Conservation (phyloP, 441 rosid genomes). For the Populus hybrid region DNA sequence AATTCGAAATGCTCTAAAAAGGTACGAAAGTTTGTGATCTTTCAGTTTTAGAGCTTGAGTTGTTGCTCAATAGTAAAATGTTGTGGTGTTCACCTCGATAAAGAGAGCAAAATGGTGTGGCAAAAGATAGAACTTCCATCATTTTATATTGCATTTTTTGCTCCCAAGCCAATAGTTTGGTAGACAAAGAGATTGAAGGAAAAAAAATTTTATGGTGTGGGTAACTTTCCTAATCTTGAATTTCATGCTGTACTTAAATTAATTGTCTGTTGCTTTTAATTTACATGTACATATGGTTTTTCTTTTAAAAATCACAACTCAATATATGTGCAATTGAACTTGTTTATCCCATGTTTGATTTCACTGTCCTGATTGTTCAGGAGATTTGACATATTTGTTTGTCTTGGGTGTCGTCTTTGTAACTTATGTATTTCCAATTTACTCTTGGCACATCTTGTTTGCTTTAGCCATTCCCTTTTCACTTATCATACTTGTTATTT, state of each 20-base stretch:
- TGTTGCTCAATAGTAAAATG: background rate
- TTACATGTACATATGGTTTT: background rate
- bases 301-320: background rate
- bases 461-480: background rate
- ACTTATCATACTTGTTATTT: background rate
- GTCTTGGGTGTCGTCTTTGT: background rate
- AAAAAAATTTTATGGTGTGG: background rate
- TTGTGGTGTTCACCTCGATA: no score
- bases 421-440: background rate
- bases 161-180: background rate
- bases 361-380: background rate
- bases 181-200: background rate
- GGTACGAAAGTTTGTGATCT: background rate
- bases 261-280: background rate
- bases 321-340: background rate
- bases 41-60: background rate
- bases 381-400: background rate
- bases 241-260: constrained; percentile 8
- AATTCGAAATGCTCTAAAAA: background rate
- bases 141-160: background rate
- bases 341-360: background rate
- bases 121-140: background rate
- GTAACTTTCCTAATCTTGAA: background rate
- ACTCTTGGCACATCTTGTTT: background rate
- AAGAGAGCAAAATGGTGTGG: no score